Evolutionary conservation across 345 rosid species (phyloP), one percentile per base, ranked within the genome.

Genomic region (Hypericum androsaemum): DNA sequence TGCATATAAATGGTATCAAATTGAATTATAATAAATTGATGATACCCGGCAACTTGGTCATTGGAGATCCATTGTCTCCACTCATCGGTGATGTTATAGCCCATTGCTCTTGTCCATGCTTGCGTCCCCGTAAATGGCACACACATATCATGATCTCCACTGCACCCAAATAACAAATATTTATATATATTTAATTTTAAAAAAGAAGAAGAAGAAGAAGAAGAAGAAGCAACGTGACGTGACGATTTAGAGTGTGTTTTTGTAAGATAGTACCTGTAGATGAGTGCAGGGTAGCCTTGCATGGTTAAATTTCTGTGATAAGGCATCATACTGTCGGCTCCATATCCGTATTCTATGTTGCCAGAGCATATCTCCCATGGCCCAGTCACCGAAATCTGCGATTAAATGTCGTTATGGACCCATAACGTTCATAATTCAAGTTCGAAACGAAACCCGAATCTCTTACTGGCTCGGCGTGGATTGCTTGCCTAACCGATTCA

Each of bases 81-180:
- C 52, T 58, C 72, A 41, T 62, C 73, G 0, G 60, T 16, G 3
- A 59, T 58, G 41, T 60, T 67, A 37, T 73, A 75, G 5, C 80
- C 83, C 15, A 81, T 52, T 1, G 81, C 68, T 41, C 67, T 66
- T 6, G 80, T 78, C 83, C 83, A 81, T 14, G 81, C 87, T 56
- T 78, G 56, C 39, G 44, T 60, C 8, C 87, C 87, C 2, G 80
- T 81, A 67, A 37, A 75, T 6, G 87, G 87, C 39, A 78, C 63
- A 41, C 78, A 65, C 79, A 78, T 61, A 43, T 80, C 87, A 62
- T 80, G 87, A 56, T 80, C 54, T 51, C 54, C 54, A 11, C 54
- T 51, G 54, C 32, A 22, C 1, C 32, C 32, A 22, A 22, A n/a
- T n/a, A n/a, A n/a, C n/a, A n/a, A n/a, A n/a, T n/a, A n/a, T n/a